Percentiles rank a stretch among this genome's conserved stretches.
These are phyloP conservation scores for Leishmania mexicana DNA, from an alignment of 208 protist species.

Conservation along the genomic window DNA sequence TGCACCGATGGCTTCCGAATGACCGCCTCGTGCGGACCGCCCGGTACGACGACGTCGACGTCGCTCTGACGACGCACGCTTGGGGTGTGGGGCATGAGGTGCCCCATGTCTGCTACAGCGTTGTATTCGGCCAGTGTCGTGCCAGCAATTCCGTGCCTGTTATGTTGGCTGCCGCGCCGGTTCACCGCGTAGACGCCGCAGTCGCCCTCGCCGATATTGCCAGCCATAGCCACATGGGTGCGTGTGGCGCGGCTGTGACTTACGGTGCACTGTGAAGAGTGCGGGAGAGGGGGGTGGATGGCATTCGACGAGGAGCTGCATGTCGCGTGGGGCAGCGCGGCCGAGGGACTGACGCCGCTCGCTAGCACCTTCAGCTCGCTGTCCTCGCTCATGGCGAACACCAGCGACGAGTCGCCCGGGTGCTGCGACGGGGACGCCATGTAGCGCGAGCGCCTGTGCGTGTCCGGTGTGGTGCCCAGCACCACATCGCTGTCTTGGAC, in stretches of 20 bases:
- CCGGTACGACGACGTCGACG: neutral
- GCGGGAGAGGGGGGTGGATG: neutral
- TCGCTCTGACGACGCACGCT: constrained; percentile 7
- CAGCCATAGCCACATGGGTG: neutral
- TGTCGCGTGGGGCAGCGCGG: neutral
- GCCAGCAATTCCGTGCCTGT: neutral
- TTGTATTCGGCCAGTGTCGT: neutral
- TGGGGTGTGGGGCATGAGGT: constrained; percentile 29
- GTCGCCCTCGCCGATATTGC: neutral
- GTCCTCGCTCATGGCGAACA: constrained; percentile 41
- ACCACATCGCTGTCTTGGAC: neutral
- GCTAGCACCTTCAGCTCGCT: constrained; percentile 42
- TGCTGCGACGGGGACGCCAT: constrained; percentile 15
- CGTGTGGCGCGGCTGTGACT: neutral
- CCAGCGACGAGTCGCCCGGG: constrained; percentile 25
- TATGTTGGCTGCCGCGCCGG: neutral
- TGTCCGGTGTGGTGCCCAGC: constrained; percentile 7
- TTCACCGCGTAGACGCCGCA: neutral
- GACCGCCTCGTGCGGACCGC: neutral
- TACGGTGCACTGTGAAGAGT: neutral
- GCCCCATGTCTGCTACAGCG: neutral
- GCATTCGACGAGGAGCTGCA: neutral
- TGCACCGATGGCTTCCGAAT: constrained; percentile 19
- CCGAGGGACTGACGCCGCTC: constrained; percentile 9
- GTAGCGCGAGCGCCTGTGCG: constrained; percentile 1